phyloP scores from a whole-genome alignment of 2,329 filamentous ascomycete species.

The Penicillium sp. region DNA sequence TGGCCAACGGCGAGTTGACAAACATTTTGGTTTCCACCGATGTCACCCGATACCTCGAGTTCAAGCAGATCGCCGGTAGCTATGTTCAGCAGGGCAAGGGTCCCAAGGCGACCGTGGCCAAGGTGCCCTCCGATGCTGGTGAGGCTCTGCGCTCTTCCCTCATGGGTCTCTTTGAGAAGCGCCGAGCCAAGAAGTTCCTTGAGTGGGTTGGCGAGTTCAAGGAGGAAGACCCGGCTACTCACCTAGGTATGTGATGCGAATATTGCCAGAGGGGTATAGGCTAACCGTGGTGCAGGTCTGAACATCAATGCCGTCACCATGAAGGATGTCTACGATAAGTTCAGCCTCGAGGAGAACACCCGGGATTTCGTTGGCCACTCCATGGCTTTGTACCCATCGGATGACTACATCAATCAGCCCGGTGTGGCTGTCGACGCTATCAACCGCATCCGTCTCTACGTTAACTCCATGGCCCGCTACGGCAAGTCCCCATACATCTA shows the following conservation, averaged over 20 bases:
- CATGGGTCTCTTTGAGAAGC: conserved; percentile 98
- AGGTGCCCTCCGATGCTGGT: conserved; percentile 88
- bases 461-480: conserved; percentile 95
- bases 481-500: conserved; percentile 99
- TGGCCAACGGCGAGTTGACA: conserved; percentile 97
- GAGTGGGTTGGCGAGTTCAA: conserved; percentile 93
- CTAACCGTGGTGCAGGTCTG: conserved; percentile 60
- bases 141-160: conserved; percentile 90
- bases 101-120: conserved; percentile 87
- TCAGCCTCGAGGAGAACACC: conserved; percentile 83
- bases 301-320: conserved; percentile 78
- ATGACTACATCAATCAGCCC: conserved; percentile 74
- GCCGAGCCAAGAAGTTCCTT: conserved; percentile 92
- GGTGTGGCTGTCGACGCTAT: conserved; percentile 82
- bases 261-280: background rate
- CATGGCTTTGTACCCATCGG: conserved; percentile 93
- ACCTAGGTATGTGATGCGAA: conserved; percentile 68
- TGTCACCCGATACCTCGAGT: conserved; percentile 83
- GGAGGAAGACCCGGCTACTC: conserved; percentile 74
- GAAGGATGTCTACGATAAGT: conserved; percentile 99
- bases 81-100: conserved; percentile 87
- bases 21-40: conserved; percentile 98
- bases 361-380: conserved; percentile 97
- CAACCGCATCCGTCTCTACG: conserved; percentile 90
- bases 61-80: conserved; percentile 93